A percentile compares a stretch with the other conserved stretches of the same genome.
phyloP scores from a whole-genome alignment of 441 rosid species.

The Adansonia rubrostipa region DNA sequence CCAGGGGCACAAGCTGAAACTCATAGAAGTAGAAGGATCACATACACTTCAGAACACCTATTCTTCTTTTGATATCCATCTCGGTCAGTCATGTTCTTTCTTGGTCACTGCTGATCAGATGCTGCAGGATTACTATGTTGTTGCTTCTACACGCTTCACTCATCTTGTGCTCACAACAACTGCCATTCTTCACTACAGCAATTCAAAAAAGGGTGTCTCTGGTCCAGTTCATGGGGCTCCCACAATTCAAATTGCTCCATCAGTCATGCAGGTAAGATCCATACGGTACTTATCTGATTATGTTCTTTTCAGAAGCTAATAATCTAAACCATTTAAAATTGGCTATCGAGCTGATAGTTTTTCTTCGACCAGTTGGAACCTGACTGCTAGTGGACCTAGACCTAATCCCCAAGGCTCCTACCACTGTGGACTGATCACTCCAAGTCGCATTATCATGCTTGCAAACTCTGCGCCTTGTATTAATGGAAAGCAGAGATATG shows the following conservation, averaged over 20 bases:
- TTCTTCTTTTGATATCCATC: conserved; percentile 61
- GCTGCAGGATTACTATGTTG: conserved; percentile 58
- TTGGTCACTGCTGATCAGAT: conserved; percentile 61
- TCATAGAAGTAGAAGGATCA: conserved; percentile 72
- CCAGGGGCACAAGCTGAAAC: conserved; percentile 69
- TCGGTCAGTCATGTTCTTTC: conserved; percentile 69
- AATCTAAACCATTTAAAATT: neutral
- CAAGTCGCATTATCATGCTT: conserved; percentile 55
- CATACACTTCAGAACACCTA: conserved; percentile 66
- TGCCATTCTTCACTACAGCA: conserved; percentile 65
- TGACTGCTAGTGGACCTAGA: conserved; percentile 71
- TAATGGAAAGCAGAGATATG: conserved; percentile 64
- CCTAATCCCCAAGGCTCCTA: conserved; percentile 82
- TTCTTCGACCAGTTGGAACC: conserved; percentile 48
- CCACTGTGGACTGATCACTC: conserved; percentile 64
- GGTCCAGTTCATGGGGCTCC: conserved; percentile 66
- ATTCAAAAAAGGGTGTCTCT: conserved; percentile 51
- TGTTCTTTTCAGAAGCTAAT: conserved; percentile 22
- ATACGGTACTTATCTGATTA: conserved; percentile 44
- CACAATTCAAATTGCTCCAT: conserved; percentile 48
- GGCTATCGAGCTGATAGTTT: conserved; percentile 9
- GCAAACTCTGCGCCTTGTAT: conserved; percentile 66
- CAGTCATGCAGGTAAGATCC: conserved; percentile 68
- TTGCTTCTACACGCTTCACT: conserved; percentile 63
- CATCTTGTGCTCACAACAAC: conserved; percentile 55